Base-by-base conservation (phyloP, 2,329 filamentous ascomycete species). In the Pseudogymnoascus sp. region DNA sequence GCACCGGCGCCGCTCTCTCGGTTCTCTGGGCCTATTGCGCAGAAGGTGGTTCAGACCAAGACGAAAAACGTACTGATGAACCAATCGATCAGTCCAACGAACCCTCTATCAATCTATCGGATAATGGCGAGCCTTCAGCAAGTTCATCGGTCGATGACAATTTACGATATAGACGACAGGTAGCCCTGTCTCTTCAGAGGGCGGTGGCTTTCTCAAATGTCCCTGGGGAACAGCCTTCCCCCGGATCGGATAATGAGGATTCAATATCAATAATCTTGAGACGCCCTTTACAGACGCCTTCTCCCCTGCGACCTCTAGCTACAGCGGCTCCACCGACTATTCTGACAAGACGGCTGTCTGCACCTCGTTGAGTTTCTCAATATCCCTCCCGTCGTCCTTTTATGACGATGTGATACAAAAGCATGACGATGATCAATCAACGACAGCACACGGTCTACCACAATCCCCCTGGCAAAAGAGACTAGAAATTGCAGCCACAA, bases 1-100 rank as follows among this genome's bases (percentile, higher is more conserved):
- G 85, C 3, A 80, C 81, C 14, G 84, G 81, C 40, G 84, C 84
- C 0, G 77, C 73, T 0, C 73, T 88, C n/a, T 84, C 83, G 0
- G 77, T 81, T 1, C 60, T 85, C 0, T 84, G 84, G 0, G 87
- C 85, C 5, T 46, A 46, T 14, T 46, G 42, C 12, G 42, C 21
- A 14, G 42, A 46, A 4, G 42, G 42, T 46, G 42, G 21, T 11
- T 25, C 18, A 44, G 40, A 46, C 21, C 4, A 12, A 23, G 12
- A 23, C 7, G 42, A 25, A 21, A n/a, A 23, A 8, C 21, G 12
- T 14, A 4, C 42, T 3, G 21, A 25, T n/a, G 11, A 25, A 25
- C 21, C 11, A 8, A 6, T 23, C 11, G 11, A 10, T 3, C 40
- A 5, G 40, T 3, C 42, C 5, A 5, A n/a, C 21, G 12, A 46